These are phyloP conservation scores for Poa pratensis DNA, from an alignment of 176 grass and related monocot species.

Conservation along the genomic window DNA sequence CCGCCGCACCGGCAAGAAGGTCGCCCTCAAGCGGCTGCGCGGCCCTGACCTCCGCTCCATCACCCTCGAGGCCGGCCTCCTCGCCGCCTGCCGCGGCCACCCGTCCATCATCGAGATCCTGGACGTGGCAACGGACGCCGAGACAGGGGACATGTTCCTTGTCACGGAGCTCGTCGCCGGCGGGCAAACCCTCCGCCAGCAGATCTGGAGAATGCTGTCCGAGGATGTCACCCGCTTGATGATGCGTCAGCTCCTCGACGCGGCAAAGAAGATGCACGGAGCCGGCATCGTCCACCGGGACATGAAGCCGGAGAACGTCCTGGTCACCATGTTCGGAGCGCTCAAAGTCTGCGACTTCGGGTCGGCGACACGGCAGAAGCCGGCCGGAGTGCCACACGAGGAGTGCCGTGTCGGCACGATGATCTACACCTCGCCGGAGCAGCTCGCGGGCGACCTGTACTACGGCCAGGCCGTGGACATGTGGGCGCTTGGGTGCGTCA, in stretches of 20 bases:
- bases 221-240: background rate
- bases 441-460: background rate
- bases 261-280: background rate
- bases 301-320: slow-evolving; percentile 42
- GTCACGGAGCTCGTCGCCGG: slow-evolving; percentile 2
- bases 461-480: background rate
- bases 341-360: slow-evolving; percentile 21
- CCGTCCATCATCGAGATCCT: background rate
- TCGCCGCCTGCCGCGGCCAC: background rate
- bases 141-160: background rate
- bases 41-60: background rate
- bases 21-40: background rate
- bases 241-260: background rate
- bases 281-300: slow-evolving; percentile 36
- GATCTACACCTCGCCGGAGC: slow-evolving; percentile 2
- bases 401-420: background rate
- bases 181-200: background rate
- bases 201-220: background rate
- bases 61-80: background rate
- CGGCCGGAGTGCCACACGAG: background rate
- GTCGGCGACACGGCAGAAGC: background rate
- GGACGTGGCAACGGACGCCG: background rate
- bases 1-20: background rate
- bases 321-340: background rate
- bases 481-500: slow-evolving; percentile 10